Evolutionary conservation across 2,329 filamentous ascomycete genomes (phyloP).

Genomic region (Aschersonia sp.): DNA sequence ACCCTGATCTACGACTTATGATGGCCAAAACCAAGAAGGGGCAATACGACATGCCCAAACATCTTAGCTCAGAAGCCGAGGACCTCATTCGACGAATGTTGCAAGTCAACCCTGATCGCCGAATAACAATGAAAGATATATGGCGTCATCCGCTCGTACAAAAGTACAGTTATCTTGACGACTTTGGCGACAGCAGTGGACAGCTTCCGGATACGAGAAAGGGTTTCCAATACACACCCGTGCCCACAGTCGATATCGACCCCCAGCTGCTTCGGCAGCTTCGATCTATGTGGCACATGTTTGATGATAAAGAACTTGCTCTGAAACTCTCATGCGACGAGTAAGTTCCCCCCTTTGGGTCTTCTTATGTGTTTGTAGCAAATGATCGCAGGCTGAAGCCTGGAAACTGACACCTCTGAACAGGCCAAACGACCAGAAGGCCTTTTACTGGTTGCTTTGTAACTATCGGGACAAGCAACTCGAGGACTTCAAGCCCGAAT

Average conservation of each 20-base stretch:
- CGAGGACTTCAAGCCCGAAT: conserved; percentile 70
- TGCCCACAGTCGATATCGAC: conserved; percentile 56
- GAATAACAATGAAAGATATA: conserved; percentile 68
- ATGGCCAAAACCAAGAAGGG: conserved; percentile 46
- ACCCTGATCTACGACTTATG: conserved; percentile 46
- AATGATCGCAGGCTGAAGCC: background rate
- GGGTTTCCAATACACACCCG: conserved; percentile 43
- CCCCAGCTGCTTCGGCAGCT: conserved; percentile 71
- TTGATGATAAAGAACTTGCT: conserved; percentile 57
- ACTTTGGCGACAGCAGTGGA: conserved; percentile 39
- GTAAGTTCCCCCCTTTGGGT: conserved; percentile 27
- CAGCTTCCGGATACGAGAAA: conserved; percentile 44
- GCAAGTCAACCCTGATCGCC: conserved; percentile 59
- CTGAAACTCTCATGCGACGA: conserved; percentile 50
- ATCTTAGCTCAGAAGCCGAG: conserved; percentile 52
- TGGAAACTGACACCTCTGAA: conserved; percentile 12
- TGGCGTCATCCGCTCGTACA: conserved; percentile 78
- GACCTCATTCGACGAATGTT: conserved; percentile 73
- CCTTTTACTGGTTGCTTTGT: conserved; percentile 77
- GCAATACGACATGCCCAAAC: conserved; percentile 44
- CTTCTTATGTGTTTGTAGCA: too few relatives aligned
- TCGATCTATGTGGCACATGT: conserved; percentile 81
- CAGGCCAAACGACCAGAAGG: conserved; percentile 81
- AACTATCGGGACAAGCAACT: conserved; percentile 73
- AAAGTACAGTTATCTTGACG: conserved; percentile 67